Evolutionary conservation across 257 asterid species (phyloP), one percentile per base, ranked within the genome.

Genomic region (Salvia miltiorrhiza): DNA sequence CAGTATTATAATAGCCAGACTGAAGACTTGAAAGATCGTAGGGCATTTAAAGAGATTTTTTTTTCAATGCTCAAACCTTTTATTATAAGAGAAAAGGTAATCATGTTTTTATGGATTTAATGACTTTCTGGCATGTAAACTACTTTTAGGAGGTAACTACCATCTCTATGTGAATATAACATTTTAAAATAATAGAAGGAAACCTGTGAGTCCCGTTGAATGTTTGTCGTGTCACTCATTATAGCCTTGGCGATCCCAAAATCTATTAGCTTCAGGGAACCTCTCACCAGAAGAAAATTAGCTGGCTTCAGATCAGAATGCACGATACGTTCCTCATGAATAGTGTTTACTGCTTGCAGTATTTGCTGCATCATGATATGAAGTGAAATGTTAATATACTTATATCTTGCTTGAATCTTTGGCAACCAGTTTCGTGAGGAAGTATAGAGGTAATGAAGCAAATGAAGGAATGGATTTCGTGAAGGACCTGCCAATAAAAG

Each of bases 251-350:
- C 99, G 37, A 94, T 94, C 45, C 99, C 99, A 74, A 94, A 94
- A 83, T 94, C 99, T 78, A 94, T 94, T 58, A 94, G 92, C 86
- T 94, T 94, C 69, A 94, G 86, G 2, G 96, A 89, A 71, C 99
- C 99, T 78, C 85, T 85, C 62, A 94, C 99, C 57, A 91, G 88
- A 76, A 94, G 97, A 85, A 94, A 94, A 82, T 94, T 94, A 74
- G 99, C 99, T 79, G 99, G 99, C 94, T 94, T 94, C 78, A 94
- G 82, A 74, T 94, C 99, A 62, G 99, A 94, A 76, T 94, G 99
- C 73, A 94, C 97, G 11, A 94, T 94, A 41, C 99, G 95, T 71
- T 94, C 96, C 69, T 91, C 99, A n/a, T 94, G 99, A 83, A 94
- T 94, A 71, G 93, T 94, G 80, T 87, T 94, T 55, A 94, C 99